Conservation (phyloP, 2,329 filamentous ascomycete species). For the Colletotrichum gloeosporioides region DNA sequence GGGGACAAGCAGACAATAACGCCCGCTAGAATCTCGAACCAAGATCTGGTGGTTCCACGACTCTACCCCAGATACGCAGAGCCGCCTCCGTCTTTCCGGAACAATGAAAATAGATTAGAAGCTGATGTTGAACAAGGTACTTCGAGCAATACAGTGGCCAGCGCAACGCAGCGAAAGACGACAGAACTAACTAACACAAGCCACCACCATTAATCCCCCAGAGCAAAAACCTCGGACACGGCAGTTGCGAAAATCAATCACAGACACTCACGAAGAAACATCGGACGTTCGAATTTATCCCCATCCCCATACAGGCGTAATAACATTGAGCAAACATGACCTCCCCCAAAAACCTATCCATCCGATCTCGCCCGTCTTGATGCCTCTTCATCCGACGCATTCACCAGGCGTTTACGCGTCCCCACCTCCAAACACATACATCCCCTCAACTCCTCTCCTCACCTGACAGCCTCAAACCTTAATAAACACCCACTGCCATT, state of each 20-base stretch:
- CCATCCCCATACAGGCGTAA: neutral
- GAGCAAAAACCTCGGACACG: neutral
- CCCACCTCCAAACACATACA: neutral
- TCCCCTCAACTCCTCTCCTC: neutral
- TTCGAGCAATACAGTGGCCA: neutral
- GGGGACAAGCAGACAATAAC: neutral
- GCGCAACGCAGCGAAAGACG: neutral
- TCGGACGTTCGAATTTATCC: neutral
- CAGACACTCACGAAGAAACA: neutral
- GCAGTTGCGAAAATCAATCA: neutral
- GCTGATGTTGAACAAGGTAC: no score
- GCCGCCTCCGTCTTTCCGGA: neutral
- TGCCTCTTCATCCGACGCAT: neutral
- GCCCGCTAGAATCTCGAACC: neutral
- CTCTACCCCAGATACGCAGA: neutral
- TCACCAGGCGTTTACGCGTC: neutral
- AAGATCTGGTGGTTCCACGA: neutral
- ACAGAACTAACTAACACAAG: neutral
- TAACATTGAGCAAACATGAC: neutral
- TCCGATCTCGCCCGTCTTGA: neutral
- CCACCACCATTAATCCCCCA: neutral
- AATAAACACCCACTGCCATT: neutral
- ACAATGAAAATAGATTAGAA: neutral
- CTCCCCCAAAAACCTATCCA: neutral
- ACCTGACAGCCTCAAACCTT: conserved; percentile 19